phyloP scores from a whole-genome alignment of 257 asterid species.

The Solanum dulcamara region DNA sequence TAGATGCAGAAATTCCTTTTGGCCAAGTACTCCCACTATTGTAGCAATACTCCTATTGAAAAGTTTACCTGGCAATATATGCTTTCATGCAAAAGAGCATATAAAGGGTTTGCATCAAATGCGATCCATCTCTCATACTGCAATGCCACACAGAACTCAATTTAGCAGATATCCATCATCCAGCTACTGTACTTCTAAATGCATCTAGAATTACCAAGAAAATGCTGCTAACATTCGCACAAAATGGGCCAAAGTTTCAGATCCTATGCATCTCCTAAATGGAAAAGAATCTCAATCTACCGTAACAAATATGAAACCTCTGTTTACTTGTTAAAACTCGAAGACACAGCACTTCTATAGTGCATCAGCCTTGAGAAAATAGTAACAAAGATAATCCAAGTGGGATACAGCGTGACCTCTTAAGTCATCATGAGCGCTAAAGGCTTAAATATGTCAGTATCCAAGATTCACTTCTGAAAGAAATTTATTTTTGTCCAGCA shows the following conservation, averaged over 20 bases:
- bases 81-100: conserved; percentile 84
- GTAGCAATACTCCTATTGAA: not conserved
- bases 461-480: not conserved
- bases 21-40: not conserved
- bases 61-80: conserved; percentile 78
- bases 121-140: conserved; percentile 85
- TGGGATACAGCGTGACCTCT: not conserved
- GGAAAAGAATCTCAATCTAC: not conserved
- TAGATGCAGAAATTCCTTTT: not conserved
- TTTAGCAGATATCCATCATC: conserved; percentile 8
- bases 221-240: not conserved
- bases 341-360: not conserved
- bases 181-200: not conserved
- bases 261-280: not conserved
- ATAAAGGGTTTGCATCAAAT: conserved; percentile 75
- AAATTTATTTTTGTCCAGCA: not conserved
- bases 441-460: not conserved
- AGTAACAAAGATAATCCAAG: not conserved
- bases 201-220: not conserved
- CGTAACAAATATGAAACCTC: not conserved
- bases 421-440: not conserved
- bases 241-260: not conserved
- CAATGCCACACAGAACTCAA: conserved; percentile 12
- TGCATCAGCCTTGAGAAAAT: not conserved
- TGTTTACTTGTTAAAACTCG: not conserved